Percentiles rank a stretch among this genome's conserved stretches.
These are phyloP conservation scores for Sedum album DNA, from an alignment of 164 flowering plant species.

Conservation along the genomic window DNA sequence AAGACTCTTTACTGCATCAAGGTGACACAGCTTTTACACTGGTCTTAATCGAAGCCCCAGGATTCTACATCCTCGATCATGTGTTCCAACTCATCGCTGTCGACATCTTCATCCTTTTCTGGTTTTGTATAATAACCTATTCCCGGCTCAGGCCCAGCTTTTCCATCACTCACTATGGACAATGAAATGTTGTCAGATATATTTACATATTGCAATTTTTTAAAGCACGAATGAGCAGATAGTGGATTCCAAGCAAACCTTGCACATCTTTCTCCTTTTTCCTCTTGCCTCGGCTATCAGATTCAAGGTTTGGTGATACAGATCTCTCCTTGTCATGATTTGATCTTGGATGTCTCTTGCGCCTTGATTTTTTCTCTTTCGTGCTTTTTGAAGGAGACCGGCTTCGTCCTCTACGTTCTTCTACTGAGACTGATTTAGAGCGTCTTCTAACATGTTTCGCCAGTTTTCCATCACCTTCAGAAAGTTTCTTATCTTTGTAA, in stretches of 20 bases:
- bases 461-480: slow-evolving; percentile 11
- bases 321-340: slow-evolving; percentile 4
- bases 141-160: not conserved
- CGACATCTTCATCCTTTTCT: not conserved
- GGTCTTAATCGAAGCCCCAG: not conserved
- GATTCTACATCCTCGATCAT: slow-evolving; percentile 6
- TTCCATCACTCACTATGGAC: not conserved
- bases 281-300: not conserved
- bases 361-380: slow-evolving; percentile 15
- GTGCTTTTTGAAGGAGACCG: slow-evolving; percentile 11
- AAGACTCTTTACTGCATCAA: not conserved
- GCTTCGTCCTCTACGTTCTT: slow-evolving; percentile 11
- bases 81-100: not conserved
- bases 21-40: not conserved
- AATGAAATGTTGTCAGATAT: not conserved
- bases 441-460: slow-evolving; percentile 15
- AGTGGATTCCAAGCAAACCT: not conserved
- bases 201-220: not conserved
- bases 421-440: slow-evolving; percentile 25
- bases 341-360: slow-evolving; percentile 23
- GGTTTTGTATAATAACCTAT: not conserved
- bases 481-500: slow-evolving; percentile 26
- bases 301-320: not conserved
- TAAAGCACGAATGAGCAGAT: not conserved
- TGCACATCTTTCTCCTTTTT: not conserved